Percentiles rank a stretch among this genome's conserved stretches.
Evolutionary conservation across 2,329 filamentous ascomycete genomes (phyloP).

Genomic region (Mollisiaceae sp.): DNA sequence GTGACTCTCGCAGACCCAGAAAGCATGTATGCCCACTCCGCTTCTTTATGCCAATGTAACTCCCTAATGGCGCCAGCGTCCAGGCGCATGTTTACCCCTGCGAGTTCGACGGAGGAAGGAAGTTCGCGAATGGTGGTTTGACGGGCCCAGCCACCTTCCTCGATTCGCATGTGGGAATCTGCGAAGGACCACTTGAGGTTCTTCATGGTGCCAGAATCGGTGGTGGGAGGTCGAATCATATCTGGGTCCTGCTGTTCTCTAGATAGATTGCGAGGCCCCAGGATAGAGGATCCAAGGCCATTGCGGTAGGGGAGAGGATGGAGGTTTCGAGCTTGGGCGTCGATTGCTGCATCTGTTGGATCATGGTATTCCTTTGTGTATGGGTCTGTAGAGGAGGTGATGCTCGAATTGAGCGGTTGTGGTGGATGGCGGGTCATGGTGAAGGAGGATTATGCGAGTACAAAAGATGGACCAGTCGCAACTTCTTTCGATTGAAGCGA

Average conservation of each 20-base stretch:
- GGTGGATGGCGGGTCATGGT: not conserved
- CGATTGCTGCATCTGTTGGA: constrained; percentile 66
- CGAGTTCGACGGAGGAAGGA: constrained; percentile 68
- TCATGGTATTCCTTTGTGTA: constrained; percentile 66
- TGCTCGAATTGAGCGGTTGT: not conserved
- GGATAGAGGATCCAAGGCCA: constrained; percentile 66
- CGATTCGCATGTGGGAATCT: constrained; percentile 67
- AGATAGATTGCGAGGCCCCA: constrained; percentile 72
- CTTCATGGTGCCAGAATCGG: constrained; percentile 70
- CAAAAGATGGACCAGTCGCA: not conserved
- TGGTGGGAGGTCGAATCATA: constrained; percentile 71
- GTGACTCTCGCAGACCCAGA: constrained; percentile 73
- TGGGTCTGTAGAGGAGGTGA: constrained; percentile 45
- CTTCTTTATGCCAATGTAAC: constrained; percentile 81
- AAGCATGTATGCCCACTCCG: constrained; percentile 78
- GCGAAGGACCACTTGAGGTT: constrained; percentile 77
- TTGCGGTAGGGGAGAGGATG: constrained; percentile 70
- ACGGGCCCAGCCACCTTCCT: constrained; percentile 77
- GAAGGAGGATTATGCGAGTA: not conserved
- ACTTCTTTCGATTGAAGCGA: not conserved
- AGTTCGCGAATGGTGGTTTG: constrained; percentile 72
- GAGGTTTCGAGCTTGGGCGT: constrained; percentile 63
- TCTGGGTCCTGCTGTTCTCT: constrained; percentile 75
- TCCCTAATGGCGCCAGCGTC: constrained; percentile 75
- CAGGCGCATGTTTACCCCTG: constrained; percentile 80